Evolutionary conservation across 352 stramenopile species (phyloP).

Genomic region (Globisporangium canariense): DNA sequence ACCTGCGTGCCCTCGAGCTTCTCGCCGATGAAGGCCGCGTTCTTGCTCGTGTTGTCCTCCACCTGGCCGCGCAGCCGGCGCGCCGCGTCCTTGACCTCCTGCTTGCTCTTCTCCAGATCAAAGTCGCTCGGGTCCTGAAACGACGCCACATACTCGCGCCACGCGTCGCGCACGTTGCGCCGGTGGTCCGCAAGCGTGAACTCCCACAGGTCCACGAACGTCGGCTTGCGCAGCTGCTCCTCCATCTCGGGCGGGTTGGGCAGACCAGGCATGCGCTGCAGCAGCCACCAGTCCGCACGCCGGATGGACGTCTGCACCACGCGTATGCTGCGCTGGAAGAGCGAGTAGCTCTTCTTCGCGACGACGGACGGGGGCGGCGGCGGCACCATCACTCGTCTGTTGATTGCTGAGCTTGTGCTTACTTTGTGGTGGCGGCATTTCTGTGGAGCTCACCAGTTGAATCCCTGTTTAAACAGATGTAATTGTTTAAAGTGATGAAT

Average conservation of each 20-base stretch:
- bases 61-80: slow-evolving; percentile 50
- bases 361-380: slow-evolving; percentile 17
- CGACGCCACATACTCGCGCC: slow-evolving; percentile 67
- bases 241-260: slow-evolving; percentile 67
- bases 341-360: slow-evolving; percentile 58
- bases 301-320: slow-evolving; percentile 64
- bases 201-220: slow-evolving; percentile 78
- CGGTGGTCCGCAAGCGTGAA: slow-evolving; percentile 66
- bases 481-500: background rate
- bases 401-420: background rate
- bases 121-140: slow-evolving; percentile 52
- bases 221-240: slow-evolving; percentile 35
- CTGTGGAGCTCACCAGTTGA: background rate
- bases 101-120: slow-evolving; percentile 62
- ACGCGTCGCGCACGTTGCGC: slow-evolving; percentile 58
- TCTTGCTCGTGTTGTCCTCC: slow-evolving; percentile 47
- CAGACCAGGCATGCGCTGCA: slow-evolving; percentile 59
- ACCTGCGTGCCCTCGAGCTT: slow-evolving; percentile 65
- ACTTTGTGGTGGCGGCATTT: slow-evolving; percentile 5
- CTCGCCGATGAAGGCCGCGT: slow-evolving; percentile 57
- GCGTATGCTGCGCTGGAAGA: slow-evolving; percentile 73
- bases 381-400: background rate
- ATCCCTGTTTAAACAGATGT: background rate
- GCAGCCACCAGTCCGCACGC: slow-evolving; percentile 41
- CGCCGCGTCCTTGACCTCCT: slow-evolving; percentile 52